A percentile compares a stretch with the other conserved stretches of the same genome.
phyloP scores from a whole-genome alignment of 352 stramenopile genomes.

The Pythium guiyangense region DNA sequence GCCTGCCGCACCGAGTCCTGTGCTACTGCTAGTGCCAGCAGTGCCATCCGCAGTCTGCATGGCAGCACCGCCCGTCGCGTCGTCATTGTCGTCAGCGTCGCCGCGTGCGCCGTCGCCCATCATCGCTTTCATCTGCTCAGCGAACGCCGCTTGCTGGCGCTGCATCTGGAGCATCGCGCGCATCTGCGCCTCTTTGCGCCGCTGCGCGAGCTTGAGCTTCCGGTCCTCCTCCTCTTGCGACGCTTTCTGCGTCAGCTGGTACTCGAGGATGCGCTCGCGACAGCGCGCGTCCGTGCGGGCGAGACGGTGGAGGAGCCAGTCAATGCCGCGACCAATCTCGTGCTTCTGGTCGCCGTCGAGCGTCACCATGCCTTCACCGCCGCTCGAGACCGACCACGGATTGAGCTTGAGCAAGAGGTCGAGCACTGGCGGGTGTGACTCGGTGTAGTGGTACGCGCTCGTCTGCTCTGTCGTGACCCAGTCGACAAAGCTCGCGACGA shows the following conservation, averaged over 20 bases:
- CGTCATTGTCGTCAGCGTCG: conserved; percentile 37
- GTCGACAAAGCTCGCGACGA: conserved; percentile 50
- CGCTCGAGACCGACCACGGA: conserved; percentile 54
- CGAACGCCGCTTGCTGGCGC: conserved; percentile 75
- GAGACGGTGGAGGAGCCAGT: conserved; percentile 73
- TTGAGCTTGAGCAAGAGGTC: conserved; percentile 70
- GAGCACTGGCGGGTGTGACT: conserved; percentile 36
- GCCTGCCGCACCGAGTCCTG: conserved; percentile 7
- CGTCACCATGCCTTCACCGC: conserved; percentile 48
- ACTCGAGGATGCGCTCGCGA: conserved; percentile 37
- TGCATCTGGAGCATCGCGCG: conserved; percentile 78
- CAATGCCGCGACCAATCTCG: conserved; percentile 71
- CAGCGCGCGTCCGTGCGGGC: conserved; percentile 44
- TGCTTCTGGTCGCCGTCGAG: conserved; percentile 82
- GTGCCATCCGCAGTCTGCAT: neutral
- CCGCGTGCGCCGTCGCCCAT: conserved; percentile 38
- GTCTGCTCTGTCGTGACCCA: conserved; percentile 52
- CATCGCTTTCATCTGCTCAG: conserved; percentile 69
- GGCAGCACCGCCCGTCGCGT: conserved; percentile 7
- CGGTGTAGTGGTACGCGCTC: conserved; percentile 21
- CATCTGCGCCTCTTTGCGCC: conserved; percentile 69
- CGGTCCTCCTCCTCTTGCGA: conserved; percentile 66
- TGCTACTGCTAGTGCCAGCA: neutral
- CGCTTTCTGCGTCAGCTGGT: conserved; percentile 54
- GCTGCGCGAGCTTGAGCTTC: conserved; percentile 51